Evolutionary conservation across 192 early-diverging fungal genomes (phyloP), one percentile per base, ranked within the genome.

Genomic region (Rhizoclosmatium sp.): DNA sequence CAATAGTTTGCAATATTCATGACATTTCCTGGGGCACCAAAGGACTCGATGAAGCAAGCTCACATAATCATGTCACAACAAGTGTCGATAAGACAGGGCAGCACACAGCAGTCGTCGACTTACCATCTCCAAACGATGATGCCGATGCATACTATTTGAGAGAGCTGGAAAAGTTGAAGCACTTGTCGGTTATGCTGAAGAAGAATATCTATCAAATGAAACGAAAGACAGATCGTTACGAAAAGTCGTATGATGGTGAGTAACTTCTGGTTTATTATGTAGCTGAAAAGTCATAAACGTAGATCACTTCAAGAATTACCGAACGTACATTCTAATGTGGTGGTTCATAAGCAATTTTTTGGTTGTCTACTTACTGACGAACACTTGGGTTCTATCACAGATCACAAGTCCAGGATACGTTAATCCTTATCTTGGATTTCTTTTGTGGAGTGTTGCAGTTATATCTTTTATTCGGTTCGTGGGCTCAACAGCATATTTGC

Each of bases 21-120:
- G 88, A 89, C 70, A 69, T 97, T 60, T 85, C 82, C 4, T 90
- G 89, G 89, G 89, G 89, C 23, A 91, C 89, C 65, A 98, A 98
- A 65, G 87, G 87, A 40, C 80, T 81, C 54, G 85, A 79, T 70
- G 76, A 81, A 7, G 80, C 87, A 56, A 87, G 81, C 71, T 92
- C 93, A 68, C 86, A 94, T 19, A 92, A 89, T 12, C 83, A 87
- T 12, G 95, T 92, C 74, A 92, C 91, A 75, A 81, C 87, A 40
- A 85, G 88, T 66, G 87, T 88, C 48, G 92, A 92, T 76, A 83
- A 81, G 21, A 87, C 87, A 59, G 93, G 93, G 23, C 80, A 87
- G n/a, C 86, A 89, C 23, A 86, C 91, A n/a, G 93, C 92, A 0
- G 89, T 92, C 49, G 86, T 96, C 19, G 83, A 90, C 31, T 84